Conservation (phyloP, 176 grass and related monocot species). For the Carex scoparia region DNA sequence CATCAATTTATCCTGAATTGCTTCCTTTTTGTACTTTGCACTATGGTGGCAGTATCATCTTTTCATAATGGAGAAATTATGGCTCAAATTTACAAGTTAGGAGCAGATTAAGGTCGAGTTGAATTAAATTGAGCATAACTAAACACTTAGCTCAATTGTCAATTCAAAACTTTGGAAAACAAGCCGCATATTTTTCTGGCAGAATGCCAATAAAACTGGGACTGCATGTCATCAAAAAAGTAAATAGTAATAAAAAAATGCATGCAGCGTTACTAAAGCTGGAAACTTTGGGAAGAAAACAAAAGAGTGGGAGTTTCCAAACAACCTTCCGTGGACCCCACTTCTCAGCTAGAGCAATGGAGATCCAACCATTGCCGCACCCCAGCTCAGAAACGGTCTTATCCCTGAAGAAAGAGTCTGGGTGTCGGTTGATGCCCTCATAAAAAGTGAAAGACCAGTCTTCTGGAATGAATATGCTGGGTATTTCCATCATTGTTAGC, state of each 20-base stretch:
- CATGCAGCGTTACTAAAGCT: background rate
- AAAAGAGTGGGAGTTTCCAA: background rate
- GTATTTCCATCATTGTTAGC: conserved; percentile 96
- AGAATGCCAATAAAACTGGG: background rate
- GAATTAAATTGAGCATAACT: background rate
- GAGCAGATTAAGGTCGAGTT: background rate
- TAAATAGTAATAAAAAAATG: background rate
- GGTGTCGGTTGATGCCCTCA: conserved; percentile 86
- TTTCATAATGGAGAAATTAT: background rate
- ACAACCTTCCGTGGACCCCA: conserved; percentile 84
- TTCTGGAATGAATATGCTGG: conserved; percentile 98
- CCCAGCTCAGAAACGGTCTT: conserved; percentile 79
- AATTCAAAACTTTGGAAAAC: background rate
- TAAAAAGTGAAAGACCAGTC: conserved; percentile 99
- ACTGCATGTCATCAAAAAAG: background rate
- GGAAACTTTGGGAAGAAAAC: background rate
- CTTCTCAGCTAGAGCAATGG: conserved; percentile 88
- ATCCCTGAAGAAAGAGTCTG: conserved; percentile 85
- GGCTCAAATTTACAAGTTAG: background rate
- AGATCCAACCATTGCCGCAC: conserved; percentile 99
- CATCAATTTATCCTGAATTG: background rate
- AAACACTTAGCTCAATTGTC: background rate
- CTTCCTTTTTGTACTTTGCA: background rate
- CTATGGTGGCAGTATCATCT: background rate
- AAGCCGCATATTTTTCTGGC: background rate